Base-by-base conservation (phyloP, 2,329 filamentous ascomycete genomes). In the Exophiala viscosa region DNA sequence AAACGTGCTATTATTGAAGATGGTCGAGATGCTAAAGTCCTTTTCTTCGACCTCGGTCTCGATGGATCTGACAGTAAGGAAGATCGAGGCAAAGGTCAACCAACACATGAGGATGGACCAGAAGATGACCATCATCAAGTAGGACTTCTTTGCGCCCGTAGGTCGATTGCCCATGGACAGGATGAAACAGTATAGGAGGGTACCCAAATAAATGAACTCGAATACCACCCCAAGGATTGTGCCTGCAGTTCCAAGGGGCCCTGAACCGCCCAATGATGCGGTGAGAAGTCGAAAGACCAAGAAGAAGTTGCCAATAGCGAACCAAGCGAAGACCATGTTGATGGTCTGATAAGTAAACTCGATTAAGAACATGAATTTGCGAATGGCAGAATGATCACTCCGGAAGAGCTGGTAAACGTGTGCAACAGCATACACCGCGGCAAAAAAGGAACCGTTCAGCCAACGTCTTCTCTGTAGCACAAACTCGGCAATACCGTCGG, bases 271-370 rank as follows among this genome's bases (percentile, higher is more conserved):
- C 60, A 99, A 76, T 65, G 91, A 96, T 9, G 84, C 86, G 1
- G 92, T 97, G 60, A 99, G 76, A 67, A 99, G 97, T 70, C 91
- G 91, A 77, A 99, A 99, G 62, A 99, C 92, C 66, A 99, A 76
- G 81, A 97, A 99, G 80, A 99, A 99, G 75, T 99, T 99, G 67
- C 93, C 83, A 66, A 97, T 93, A 64, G 87, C 90, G 68, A 99
- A 97, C 93, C 93, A 99, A 48, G 93, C 91, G 69, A 97, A 99
- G 66, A 99, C 81, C 89, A 97, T 96, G 78, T 89, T 95, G 71
- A 85, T 80, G 1, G 90, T 93, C 71, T 96, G 91, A 75, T 96
- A 99, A 61, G 87, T 76, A 70, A 96, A 97, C 69, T 99, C 93
- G 61, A 97, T 72, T 64, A 96, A 81, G 71, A 99, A 88, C 78